Percentiles rank a stretch among this genome's conserved stretches.
These are phyloP conservation scores for Chalaropsis ovoidea DNA, from an alignment of 2,329 filamentous ascomycete species.

Conservation along the genomic window DNA sequence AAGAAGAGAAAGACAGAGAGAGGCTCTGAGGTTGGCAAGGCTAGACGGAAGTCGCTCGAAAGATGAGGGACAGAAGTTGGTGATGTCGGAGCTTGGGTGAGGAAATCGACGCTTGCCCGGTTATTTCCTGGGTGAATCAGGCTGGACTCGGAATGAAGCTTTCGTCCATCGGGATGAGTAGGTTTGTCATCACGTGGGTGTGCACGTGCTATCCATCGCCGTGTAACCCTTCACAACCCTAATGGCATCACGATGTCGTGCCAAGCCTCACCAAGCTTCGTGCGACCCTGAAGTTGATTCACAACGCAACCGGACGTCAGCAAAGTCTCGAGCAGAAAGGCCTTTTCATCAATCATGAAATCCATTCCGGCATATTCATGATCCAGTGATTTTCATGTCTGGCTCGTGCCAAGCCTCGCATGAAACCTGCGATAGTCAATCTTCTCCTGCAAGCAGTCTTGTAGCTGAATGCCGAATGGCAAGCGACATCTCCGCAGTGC, in stretches of 20 bases:
- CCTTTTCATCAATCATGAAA: background rate
- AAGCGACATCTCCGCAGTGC: background rate
- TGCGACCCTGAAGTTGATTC: background rate
- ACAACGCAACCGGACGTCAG: background rate
- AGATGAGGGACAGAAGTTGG: conserved; percentile 24
- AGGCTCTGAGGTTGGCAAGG: conserved; percentile 11
- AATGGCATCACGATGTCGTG: background rate
- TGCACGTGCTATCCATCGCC: background rate
- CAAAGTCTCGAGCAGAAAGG: background rate
- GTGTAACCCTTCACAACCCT: background rate
- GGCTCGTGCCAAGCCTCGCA: background rate
- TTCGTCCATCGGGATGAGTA: conserved; percentile 7
- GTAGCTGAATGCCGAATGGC: background rate
- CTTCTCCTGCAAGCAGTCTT: background rate
- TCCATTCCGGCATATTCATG: background rate
- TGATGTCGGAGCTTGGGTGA: conserved; percentile 25
- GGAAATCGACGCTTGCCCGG: conserved; percentile 24
- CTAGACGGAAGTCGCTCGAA: conserved; percentile 17
- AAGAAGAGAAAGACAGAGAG: conserved; percentile 14
- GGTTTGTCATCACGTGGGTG: background rate
- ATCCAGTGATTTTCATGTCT: background rate
- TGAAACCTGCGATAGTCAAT: background rate
- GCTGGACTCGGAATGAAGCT: conserved; percentile 18
- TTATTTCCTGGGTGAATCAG: conserved; percentile 24
- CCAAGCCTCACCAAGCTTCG: background rate